Conservation (phyloP, 345 rosid species). For the Arabidopsis arenosa region DNA sequence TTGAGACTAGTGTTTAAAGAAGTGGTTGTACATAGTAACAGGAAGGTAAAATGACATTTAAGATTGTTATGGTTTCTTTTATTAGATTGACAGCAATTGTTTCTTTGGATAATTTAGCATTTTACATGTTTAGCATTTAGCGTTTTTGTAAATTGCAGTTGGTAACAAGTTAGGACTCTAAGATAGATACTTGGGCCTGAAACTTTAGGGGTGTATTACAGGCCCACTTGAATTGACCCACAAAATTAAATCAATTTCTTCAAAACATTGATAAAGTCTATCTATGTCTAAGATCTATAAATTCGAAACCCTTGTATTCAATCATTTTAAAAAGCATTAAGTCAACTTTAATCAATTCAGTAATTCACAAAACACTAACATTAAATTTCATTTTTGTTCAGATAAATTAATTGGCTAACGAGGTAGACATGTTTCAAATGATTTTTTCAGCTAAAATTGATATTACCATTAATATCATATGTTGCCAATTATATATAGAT, state of each 20-base stretch:
- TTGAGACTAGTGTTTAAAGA: slow-evolving; percentile 26
- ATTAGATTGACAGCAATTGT: slow-evolving; percentile 9
- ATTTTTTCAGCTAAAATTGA: too few relatives aligned
- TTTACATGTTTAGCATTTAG: slow-evolving; percentile 16
- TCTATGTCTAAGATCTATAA: too few relatives aligned
- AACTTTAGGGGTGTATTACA: not conserved
- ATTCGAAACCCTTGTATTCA: too few relatives aligned
- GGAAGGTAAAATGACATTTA: slow-evolving; percentile 12
- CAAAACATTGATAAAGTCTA: too few relatives aligned
- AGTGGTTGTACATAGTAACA: slow-evolving; percentile 40
- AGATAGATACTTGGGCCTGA: not conserved
- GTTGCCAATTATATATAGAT: not conserved
- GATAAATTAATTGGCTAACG: too few relatives aligned
- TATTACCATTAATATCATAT: not conserved
- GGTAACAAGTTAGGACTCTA: not conserved
- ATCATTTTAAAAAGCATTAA: too few relatives aligned
- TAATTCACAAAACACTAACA: too few relatives aligned
- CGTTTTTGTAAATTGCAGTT: slow-evolving; percentile 17
- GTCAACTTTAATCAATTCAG: too few relatives aligned
- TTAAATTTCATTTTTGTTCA: too few relatives aligned
- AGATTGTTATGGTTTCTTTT: slow-evolving; percentile 31
- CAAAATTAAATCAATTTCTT: too few relatives aligned
- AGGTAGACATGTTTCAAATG: too few relatives aligned
- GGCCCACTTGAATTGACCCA: not conserved
- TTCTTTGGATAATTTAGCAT: slow-evolving; percentile 3